Evolutionary conservation across 257 asterid genomes (phyloP), one percentile per base, ranked within the genome.

Genomic region (Forsythia suspensa): DNA sequence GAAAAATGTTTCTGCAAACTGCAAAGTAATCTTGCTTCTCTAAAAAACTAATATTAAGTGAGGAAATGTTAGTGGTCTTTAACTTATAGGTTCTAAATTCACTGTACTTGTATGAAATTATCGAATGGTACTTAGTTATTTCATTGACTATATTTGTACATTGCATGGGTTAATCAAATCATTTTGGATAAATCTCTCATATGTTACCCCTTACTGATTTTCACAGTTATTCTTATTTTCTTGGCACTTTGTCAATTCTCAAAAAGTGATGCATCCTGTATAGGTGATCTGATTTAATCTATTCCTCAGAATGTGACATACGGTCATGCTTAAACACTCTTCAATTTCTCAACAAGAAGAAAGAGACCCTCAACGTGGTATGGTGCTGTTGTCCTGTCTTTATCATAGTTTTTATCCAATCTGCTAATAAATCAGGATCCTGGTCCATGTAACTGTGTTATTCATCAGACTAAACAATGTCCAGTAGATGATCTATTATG

Each of bases 311-410:
- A 79, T 90, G 98, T 82, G 99, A 96, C 83, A 87, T 96, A 86
- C 88, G 99, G 39, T 91, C 98, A 8, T 92, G 99, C 90, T 84
- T 96, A 88, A 96, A 96, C 92, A 94, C 98, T 40, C 92, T 96
- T 87, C 99, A 96, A 85, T 96, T 92, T 87, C 97, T 96, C 80
- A 83, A 92, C 94, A 94, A 90, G 88, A 93, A 88, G 87, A 89
- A 90, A 84, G 96, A 93, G 82, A 70, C 77, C 76, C 96, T 96
- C 73, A 92, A 95, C 70, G 79, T 85, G 97, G 99, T 95, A 92
- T 69, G 86, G 3, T 65, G 51, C n/a, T 42, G 40, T 77, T 73
- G 36, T 61, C 21, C 48, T 80, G 24, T 75, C 8, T 67, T 68
- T 55, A 52, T 57, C 80, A 37, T 43, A 72, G 79, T 66, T 71